Percentiles rank a stretch among this genome's conserved stretches.
Evolutionary conservation across 2,329 filamentous ascomycete genomes (phyloP).

Genomic region (Aspergillus sp.): DNA sequence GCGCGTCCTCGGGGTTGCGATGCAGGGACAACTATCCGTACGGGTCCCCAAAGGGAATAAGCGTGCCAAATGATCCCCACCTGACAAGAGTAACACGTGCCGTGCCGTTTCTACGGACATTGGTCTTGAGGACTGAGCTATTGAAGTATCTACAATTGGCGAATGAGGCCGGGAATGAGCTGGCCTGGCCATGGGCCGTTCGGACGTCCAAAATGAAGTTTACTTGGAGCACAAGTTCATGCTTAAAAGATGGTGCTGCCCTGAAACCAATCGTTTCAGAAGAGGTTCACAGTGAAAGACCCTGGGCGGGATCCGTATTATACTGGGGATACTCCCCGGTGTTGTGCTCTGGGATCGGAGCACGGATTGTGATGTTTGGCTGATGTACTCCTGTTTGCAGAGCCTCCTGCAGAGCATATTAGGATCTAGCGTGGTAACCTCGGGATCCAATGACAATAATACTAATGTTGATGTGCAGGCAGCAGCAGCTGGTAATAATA

Average conservation of each 20-base stretch:
- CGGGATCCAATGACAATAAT: background rate
- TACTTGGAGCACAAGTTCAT: background rate
- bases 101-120: background rate
- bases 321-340: background rate
- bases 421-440: background rate
- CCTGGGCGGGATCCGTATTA: background rate
- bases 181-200: background rate
- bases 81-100: background rate
- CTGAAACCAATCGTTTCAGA: background rate
- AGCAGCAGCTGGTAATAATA: background rate
- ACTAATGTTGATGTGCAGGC: background rate
- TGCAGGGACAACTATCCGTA: background rate
- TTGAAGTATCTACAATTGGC: background rate
- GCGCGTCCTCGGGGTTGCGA: background rate
- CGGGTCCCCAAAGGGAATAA: background rate
- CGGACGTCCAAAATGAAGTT: background rate
- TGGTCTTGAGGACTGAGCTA: background rate
- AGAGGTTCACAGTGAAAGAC: background rate
- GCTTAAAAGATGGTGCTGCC: too few species aligned
- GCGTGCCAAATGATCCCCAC: conserved; percentile 5
- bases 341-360: background rate
- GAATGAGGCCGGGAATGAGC: background rate
- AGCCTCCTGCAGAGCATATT: background rate
- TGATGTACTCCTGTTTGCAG: background rate
- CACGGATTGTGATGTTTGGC: background rate